phyloP scores from a whole-genome alignment of 257 asterid species.

The Solanum pimpinellifolium region DNA sequence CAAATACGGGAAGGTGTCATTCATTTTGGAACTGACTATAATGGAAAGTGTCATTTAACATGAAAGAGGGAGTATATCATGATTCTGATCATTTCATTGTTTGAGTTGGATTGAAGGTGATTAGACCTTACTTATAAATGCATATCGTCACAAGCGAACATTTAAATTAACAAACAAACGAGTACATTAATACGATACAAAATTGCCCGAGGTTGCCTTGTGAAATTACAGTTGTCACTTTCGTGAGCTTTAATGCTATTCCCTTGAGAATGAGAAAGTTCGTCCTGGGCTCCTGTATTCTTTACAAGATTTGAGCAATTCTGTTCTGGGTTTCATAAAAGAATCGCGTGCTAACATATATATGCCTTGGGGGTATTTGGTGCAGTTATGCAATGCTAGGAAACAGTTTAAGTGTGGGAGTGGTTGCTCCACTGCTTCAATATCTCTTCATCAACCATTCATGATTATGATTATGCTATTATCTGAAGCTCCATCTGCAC shows the following conservation, averaged over 20 bases:
- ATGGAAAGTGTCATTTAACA: neutral
- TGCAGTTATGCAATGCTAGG: constrained; percentile 91
- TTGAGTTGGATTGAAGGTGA: neutral
- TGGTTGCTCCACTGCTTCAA: constrained; percentile 51
- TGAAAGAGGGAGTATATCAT: neutral
- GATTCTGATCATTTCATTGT: neutral
- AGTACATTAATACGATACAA: neutral
- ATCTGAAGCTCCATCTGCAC: neutral
- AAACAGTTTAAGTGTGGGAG: constrained; percentile 80
- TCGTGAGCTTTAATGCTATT: neutral
- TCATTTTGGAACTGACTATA: neutral
- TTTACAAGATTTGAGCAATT: neutral
- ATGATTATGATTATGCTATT: neutral
- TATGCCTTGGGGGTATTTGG: neutral
- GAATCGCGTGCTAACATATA: neutral
- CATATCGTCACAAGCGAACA: neutral
- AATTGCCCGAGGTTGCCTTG: neutral
- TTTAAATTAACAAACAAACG: neutral
- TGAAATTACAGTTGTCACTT: neutral
- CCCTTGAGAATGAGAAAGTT: neutral
- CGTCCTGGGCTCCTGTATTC: neutral
- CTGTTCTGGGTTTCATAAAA: neutral
- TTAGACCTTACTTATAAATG: neutral
- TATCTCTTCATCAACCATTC: constrained; percentile 37
- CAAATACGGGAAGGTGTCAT: neutral